Base-by-base conservation (phyloP, 768 basidiomycete species). In the Ramaria sp. region DNA sequence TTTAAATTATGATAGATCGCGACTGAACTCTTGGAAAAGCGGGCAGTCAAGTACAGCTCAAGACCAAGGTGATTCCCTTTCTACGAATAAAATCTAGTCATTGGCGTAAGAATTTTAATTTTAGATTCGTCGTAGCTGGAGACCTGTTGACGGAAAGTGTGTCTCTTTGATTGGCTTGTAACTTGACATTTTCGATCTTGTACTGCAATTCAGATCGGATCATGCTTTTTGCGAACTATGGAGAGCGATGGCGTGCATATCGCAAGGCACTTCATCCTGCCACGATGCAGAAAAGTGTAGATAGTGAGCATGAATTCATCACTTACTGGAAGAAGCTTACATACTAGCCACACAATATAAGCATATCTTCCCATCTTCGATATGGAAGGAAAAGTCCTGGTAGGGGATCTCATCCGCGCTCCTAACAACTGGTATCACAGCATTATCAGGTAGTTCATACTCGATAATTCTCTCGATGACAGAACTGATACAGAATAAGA, bases 1-100 rank as follows among this genome's bases (percentile, higher is more conserved):
- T n/a, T n/a, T n/a, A n/a, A 16, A 3, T 30, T 28, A 13, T 32
- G 22, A 18, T 25, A 58, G 51, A 54, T 54, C 16, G 57, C 60
- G 9, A 24, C 44, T 5, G 57, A 58, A 34, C 18, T 60, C n/a
- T 43, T 62, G 42, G 61, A 62, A 48, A 53, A 56, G 48, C 52
- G 61, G 10, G 50, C 54, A 16, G 48, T 41, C 7, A 61, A 58
- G 36, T 62, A 62, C 50, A 60, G 59, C 32, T 58, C 56, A 8
- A 39, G 61, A 3, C 61, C 61, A 9, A 48, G 60, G 30, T 61
- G 32, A 52, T 39, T 18, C n/a, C 37, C 2, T 24, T 34, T 18
- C 18, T 30, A 30, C 24, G 18, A 12, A 30, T 12, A 22, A 20
- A n/a, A n/a, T n/a, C n/a, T 8, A 10, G 28, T 30, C 28, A 22